Evolutionary conservation across 225 moss, liverwort and hornwort genomes (phyloP).

Genomic region (Ulota crispa): DNA sequence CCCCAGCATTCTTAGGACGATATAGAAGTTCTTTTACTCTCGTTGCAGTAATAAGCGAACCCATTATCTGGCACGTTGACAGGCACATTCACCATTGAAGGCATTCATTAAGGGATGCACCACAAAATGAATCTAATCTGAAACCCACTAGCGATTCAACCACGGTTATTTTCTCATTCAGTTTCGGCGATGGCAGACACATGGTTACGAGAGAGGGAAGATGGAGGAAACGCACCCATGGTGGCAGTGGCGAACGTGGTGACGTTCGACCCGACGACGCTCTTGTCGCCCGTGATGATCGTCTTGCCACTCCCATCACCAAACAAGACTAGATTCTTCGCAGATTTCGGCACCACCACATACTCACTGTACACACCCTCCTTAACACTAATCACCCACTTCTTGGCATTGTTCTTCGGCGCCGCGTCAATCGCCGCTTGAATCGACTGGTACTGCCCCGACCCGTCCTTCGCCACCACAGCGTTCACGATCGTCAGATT

Average conservation of each 20-base stretch:
- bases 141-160: too few relatives aligned
- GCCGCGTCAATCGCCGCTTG: conserved; percentile 38
- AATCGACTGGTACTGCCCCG: conserved; percentile 31
- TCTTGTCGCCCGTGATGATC: conserved; percentile 53
- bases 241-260: conserved; percentile 73
- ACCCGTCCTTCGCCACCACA: conserved; percentile 37
- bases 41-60: background rate
- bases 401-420: conserved; percentile 15
- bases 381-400: conserved; percentile 41
- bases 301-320: conserved; percentile 59
- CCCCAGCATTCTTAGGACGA: background rate
- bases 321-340: conserved; percentile 35
- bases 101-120: background rate
- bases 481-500: conserved; percentile 40
- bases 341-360: conserved; percentile 27
- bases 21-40: background rate
- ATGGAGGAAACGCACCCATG: conserved; percentile 35
- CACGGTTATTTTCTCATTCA: too few relatives aligned
- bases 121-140: too few relatives aligned
- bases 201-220: background rate
- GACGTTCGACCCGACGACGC: conserved; percentile 45
- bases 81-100: background rate
- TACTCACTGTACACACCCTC: conserved; percentile 35
- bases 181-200: background rate
- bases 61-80: background rate